phyloP scores from a whole-genome alignment of 192 early-diverging fungal species.

The Backusella tarrabulga region DNA sequence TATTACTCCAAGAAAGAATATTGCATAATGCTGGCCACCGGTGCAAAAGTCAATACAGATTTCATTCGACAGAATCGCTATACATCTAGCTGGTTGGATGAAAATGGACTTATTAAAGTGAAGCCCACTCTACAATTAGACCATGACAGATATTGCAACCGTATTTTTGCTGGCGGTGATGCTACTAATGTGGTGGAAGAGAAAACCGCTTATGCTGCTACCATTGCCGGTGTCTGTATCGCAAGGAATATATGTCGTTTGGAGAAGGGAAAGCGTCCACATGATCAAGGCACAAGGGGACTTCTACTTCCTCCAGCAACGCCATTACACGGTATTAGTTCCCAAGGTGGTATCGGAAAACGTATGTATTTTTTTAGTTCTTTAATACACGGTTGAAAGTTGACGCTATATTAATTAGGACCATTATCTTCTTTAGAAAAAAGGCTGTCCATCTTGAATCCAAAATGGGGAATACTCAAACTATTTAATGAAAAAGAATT shows the following conservation, averaged over 20 bases:
- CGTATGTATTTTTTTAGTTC: conserved; percentile 14
- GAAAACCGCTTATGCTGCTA: conserved; percentile 43
- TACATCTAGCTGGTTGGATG: conserved; percentile 24
- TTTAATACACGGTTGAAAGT: background rate
- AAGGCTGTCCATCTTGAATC: conserved; percentile 28
- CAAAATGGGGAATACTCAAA: conserved; percentile 33
- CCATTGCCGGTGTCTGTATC: conserved; percentile 34
- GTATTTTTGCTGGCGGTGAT: conserved; percentile 43
- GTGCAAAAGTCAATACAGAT: conserved; percentile 21
- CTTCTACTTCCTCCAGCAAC: conserved; percentile 25
- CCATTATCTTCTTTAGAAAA: conserved; percentile 20
- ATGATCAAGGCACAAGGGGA: conserved; percentile 28
- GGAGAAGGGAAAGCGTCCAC: conserved; percentile 31
- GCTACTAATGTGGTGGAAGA: conserved; percentile 41
- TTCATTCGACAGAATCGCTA: conserved; percentile 7
- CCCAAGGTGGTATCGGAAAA: conserved; percentile 34
- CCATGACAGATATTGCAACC: conserved; percentile 19
- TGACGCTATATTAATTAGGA: conserved; percentile 19
- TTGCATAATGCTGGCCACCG: conserved; percentile 25
- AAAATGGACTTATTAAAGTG: conserved; percentile 29
- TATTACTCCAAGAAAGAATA: conserved; percentile 25
- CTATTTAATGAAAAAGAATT: conserved; percentile 37
- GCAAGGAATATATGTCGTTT: conserved; percentile 37
- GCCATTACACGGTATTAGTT: conserved; percentile 27
- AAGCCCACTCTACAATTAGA: conserved; percentile 40